Percentiles rank a stretch among this genome's conserved stretches.
Evolutionary conservation across 495 filamentous ascomycete genomes (phyloP).

Genomic region (Tuber umbilicatum): DNA sequence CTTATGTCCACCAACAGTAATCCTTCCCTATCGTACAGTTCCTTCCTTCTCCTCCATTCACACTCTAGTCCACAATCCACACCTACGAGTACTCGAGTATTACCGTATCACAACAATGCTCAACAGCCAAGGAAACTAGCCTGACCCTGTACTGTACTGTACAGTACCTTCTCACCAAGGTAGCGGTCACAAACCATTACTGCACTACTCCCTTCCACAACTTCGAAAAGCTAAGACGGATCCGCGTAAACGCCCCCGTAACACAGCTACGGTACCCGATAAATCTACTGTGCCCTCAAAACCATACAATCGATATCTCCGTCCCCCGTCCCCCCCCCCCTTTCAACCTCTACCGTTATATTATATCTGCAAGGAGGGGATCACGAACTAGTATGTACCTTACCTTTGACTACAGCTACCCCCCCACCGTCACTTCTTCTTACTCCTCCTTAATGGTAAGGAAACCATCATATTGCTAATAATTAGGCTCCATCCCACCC

Average conservation of each 20-base stretch:
- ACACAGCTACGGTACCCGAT: slow-evolving; percentile 1
- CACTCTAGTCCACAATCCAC: neutral
- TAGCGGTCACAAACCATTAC: neutral
- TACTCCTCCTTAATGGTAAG: neutral
- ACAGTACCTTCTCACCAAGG: neutral
- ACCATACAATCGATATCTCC: neutral
- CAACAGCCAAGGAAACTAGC: neutral
- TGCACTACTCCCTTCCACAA: slow-evolving; percentile 6
- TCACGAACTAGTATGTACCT: neutral
- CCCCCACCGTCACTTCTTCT: neutral
- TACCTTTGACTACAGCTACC: neutral
- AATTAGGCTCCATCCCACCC: neutral
- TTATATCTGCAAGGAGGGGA: neutral
- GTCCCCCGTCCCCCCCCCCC: neutral
- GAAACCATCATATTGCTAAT: neutral
- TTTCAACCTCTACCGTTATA: neutral
- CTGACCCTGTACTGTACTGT: no score
- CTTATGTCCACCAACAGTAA: neutral
- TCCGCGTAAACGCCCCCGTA: slow-evolving; percentile 27
- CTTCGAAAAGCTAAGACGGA: slow-evolving; percentile 16
- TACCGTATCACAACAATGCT: neutral
- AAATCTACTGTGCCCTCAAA: neutral
- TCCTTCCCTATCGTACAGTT: neutral
- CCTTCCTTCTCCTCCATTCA: neutral
- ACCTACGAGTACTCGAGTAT: no score